phyloP scores from a whole-genome alignment of 306 rosid genomes.

The Prunus mume region DNA sequence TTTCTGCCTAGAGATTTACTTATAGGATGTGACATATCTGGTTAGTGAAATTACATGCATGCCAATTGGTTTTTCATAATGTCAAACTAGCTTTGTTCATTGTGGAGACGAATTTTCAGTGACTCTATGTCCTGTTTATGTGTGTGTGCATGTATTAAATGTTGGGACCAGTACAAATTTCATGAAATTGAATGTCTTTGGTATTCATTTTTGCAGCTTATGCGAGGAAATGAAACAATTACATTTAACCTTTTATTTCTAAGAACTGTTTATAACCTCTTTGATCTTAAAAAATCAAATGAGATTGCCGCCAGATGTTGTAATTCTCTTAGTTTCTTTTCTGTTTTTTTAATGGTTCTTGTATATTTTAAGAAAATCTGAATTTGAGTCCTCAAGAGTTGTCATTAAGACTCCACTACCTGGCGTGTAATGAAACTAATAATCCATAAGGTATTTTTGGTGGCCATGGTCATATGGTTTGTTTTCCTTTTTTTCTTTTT shows the following conservation, averaged over 20 bases:
- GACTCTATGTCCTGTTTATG: neutral
- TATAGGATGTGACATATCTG: neutral
- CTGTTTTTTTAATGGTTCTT: neutral
- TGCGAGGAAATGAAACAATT: neutral
- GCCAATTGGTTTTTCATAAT: neutral
- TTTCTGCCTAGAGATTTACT: slow-evolving; percentile 3
- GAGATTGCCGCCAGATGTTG: neutral
- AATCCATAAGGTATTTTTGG: neutral
- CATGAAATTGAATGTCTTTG: neutral
- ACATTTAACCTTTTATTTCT: neutral
- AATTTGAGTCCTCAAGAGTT: neutral
- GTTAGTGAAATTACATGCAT: neutral
- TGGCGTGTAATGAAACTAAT: neutral
- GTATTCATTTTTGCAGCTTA: neutral
- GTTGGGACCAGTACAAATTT: neutral
- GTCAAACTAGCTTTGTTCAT: neutral
- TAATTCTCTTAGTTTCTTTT: neutral
- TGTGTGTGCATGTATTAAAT: neutral
- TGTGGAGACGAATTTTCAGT: neutral
- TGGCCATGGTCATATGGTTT: neutral
- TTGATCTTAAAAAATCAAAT: neutral
- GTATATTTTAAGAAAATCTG: neutral
- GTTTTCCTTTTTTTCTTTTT: neutral
- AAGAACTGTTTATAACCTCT: neutral
- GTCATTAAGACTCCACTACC: neutral